phyloP scores from a whole-genome alignment of 768 basidiomycete species.

The Gymnopilus dilepis region DNA sequence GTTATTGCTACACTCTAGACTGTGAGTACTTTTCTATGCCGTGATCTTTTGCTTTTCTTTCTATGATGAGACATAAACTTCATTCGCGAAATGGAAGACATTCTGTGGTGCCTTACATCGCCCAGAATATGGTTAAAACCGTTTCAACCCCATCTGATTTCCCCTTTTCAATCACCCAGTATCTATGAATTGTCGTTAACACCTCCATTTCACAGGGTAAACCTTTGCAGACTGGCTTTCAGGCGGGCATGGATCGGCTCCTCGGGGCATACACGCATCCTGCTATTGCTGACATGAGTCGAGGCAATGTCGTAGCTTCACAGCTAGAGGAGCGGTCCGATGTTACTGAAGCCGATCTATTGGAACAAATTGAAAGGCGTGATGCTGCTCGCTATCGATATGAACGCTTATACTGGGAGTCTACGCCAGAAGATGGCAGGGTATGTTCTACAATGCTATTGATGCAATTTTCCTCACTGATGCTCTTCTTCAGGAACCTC shows the following conservation, averaged over 20 bases:
- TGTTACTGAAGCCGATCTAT: conserved; percentile 62
- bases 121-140: conserved; percentile 58
- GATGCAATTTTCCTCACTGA: conserved; percentile 15
- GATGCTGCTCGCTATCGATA: conserved; percentile 66
- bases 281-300: conserved; percentile 19
- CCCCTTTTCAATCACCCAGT: conserved; percentile 6
- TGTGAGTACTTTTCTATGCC: conserved; percentile 36
- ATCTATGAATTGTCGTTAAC: conserved; percentile 3
- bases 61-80: conserved; percentile 61
- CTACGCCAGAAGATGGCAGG: conserved; percentile 67
- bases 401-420: conserved; percentile 81
- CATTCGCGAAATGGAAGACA: conserved; percentile 77
- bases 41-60: conserved; percentile 7
- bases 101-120: conserved; percentile 66
- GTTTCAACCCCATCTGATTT: conserved; percentile 78
- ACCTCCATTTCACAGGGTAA: conserved; percentile 49
- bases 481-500: conserved; percentile 53
- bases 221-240: conserved; percentile 80
- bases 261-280: conserved; percentile 57
- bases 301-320: neutral
- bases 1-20: conserved; percentile 33
- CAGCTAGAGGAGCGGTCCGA: conserved; percentile 43
- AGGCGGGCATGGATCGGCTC: conserved; percentile 78
- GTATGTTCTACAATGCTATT: conserved; percentile 40
- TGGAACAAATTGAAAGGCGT: conserved; percentile 61